phyloP scores from a whole-genome alignment of 148 eudicot species.

The Rhododendron kiyosumense region DNA sequence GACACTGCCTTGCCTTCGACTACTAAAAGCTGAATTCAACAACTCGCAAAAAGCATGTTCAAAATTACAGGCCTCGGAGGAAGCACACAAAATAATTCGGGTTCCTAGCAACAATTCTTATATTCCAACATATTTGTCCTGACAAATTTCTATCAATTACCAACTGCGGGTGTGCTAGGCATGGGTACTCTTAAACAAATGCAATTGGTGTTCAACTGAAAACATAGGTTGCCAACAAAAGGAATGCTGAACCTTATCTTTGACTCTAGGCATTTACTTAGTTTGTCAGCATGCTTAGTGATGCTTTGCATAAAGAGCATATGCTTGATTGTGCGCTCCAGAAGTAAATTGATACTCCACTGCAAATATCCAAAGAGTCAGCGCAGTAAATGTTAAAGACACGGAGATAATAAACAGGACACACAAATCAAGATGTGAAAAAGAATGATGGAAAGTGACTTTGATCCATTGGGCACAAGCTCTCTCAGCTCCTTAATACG shows the following conservation, averaged over 20 bases:
- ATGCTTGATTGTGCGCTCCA: too few species aligned
- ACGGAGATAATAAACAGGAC: neutral
- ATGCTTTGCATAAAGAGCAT: constrained; percentile 80
- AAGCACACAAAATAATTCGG: neutral
- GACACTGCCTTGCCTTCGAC: neutral
- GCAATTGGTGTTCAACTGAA: neutral
- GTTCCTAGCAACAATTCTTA: neutral
- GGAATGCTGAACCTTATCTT: constrained; percentile 39
- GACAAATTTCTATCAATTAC: neutral
- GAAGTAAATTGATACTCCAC: constrained; percentile 95
- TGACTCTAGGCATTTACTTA: constrained; percentile 44
- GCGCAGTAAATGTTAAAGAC: neutral
- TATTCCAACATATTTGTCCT: neutral
- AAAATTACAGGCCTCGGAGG: neutral
- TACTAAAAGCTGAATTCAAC: neutral
- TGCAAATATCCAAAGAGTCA: constrained; percentile 33
- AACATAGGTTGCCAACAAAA: neutral
- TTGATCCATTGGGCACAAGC: too few species aligned
- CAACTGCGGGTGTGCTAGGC: neutral
- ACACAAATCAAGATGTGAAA: too few species aligned
- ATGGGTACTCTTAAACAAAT: neutral
- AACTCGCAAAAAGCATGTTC: neutral
- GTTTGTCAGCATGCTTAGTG: constrained; percentile 76
- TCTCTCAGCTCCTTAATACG: too few species aligned
- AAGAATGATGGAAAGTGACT: too few species aligned